Base-by-base conservation (phyloP, 352 stramenopile genomes). In the Phytophthora cactorum region DNA sequence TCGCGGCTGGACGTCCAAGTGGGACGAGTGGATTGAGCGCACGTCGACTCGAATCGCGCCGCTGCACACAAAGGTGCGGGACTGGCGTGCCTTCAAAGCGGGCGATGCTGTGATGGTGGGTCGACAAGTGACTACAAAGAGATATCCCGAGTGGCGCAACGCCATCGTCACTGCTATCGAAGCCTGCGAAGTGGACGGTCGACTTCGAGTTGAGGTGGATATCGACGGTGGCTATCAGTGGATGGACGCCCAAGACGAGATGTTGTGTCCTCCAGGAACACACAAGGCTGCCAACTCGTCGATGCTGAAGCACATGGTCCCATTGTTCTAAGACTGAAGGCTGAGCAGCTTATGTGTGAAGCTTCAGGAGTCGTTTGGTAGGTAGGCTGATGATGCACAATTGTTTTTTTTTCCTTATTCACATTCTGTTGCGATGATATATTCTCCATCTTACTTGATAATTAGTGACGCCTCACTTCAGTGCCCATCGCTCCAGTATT, bases 1-100 rank as follows among this genome's bases (percentile, higher is more conserved):
- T 72, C 97, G 98, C 54, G 96, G 97, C 12, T 99, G 97, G 97
- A 98, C 97, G 1, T 74, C 89, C 10, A 92, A 96, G 50, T 99
- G 97, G 97, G 96, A 99, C 77, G 96, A 99, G 74, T 99, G 95
- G 95, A 88, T 99, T 55, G 67, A 89, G 5, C 88, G 82, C 51
- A 84, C 95, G 52, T 98, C 96, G 7, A 81, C 81, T 12, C 83
- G 97, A 4, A 81, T 99, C 17, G 87, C 92, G n/a, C 95, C 95
- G 0, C 96, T 99, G 69, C 86, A 98, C 58, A 98, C 95, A 1
- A 73, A 75, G 28, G 80, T 92, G 15, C 72, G 52, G 5, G 86
- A 92, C 56, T 94, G 86, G 86, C 77, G 86, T 28, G 72, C 70
- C 27, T 88, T 94, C 29, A 59, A 77, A 31, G 70, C 83, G 7